Evolutionary conservation across 768 basidiomycete genomes (phyloP).

Genomic region (Amanita thiersii): DNA sequence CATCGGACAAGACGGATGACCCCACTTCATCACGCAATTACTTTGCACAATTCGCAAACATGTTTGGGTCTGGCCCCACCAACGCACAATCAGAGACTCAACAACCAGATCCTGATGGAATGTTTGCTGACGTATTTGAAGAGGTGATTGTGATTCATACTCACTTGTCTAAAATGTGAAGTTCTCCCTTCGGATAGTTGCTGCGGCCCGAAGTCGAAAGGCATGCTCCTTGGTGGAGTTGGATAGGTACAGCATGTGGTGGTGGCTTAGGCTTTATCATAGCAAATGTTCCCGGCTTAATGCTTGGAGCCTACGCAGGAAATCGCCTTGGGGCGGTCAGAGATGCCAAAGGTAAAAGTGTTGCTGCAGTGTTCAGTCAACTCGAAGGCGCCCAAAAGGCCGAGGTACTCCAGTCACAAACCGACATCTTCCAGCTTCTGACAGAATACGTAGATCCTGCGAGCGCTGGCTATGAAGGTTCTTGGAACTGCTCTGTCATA

Average conservation of each 20-base stretch:
- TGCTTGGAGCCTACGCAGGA: constrained; percentile 82
- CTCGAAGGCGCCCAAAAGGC: constrained; percentile 77
- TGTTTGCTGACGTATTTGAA: constrained; percentile 87
- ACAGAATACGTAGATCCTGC: constrained; percentile 50
- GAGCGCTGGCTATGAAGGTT: constrained; percentile 76
- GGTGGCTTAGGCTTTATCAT: constrained; percentile 54
- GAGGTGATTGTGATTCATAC: constrained; percentile 43
- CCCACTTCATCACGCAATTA: constrained; percentile 66
- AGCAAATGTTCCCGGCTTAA: constrained; percentile 79
- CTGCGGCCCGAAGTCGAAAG: constrained; percentile 77
- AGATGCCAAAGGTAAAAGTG: constrained; percentile 92
- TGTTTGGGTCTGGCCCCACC: constrained; percentile 34
- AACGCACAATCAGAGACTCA: constrained; percentile 12
- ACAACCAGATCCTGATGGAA: constrained; percentile 65
- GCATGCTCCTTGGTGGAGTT: constrained; percentile 67
- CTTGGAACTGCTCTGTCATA: constrained; percentile 59
- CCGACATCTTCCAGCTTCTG: constrained; percentile 1
- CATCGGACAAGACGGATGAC: constrained; percentile 47
- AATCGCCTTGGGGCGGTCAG: constrained; percentile 87
- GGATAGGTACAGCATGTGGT: constrained; percentile 65
- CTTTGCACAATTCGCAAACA: constrained; percentile 67
- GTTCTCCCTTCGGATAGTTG: constrained; percentile 33
- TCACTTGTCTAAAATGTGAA: neutral
- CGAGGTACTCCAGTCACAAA: constrained; percentile 45
- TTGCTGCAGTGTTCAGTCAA: constrained; percentile 79